Evolutionary conservation across 202 grass and related monocot genomes (phyloP).

Genomic region (Cymbopogon flexuosus): DNA sequence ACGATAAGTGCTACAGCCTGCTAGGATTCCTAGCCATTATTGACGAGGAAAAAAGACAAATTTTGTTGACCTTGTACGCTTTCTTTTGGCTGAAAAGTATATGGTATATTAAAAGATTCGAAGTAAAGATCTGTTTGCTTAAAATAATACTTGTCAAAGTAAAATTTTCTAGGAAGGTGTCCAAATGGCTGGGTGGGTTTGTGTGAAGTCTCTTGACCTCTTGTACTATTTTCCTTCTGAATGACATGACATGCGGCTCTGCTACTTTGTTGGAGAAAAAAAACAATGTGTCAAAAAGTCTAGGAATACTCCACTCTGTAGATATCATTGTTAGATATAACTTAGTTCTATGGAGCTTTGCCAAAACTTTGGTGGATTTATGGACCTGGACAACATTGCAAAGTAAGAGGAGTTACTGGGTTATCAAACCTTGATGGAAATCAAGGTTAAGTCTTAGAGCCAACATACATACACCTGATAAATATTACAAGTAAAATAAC

Average conservation of each 20-base stretch:
- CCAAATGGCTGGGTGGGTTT: background rate
- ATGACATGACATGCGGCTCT: background rate
- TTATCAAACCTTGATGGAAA: background rate
- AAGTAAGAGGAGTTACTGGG: background rate
- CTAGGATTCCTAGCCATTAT: background rate
- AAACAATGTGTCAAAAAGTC: background rate
- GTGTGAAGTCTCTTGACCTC: background rate
- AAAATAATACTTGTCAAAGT: background rate
- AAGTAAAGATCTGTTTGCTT: background rate
- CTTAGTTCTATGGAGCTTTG: conserved; percentile 1
- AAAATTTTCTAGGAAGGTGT: background rate
- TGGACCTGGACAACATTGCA: background rate
- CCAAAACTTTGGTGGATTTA: background rate
- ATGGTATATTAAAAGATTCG: background rate
- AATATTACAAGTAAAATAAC: background rate
- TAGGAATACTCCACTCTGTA: background rate
- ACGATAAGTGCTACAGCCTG: background rate
- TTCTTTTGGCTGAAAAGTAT: conserved; percentile 23
- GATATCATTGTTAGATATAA: conserved; percentile 18
- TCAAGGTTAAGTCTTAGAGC: background rate
- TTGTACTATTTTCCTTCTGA: background rate
- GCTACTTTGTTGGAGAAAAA: background rate
- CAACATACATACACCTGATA: background rate
- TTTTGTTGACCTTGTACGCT: background rate
- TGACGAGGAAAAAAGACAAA: background rate